These are phyloP conservation scores for Melaleuca quinquenervia DNA, from an alignment of 345 rosid species.

Conservation along the genomic window DNA sequence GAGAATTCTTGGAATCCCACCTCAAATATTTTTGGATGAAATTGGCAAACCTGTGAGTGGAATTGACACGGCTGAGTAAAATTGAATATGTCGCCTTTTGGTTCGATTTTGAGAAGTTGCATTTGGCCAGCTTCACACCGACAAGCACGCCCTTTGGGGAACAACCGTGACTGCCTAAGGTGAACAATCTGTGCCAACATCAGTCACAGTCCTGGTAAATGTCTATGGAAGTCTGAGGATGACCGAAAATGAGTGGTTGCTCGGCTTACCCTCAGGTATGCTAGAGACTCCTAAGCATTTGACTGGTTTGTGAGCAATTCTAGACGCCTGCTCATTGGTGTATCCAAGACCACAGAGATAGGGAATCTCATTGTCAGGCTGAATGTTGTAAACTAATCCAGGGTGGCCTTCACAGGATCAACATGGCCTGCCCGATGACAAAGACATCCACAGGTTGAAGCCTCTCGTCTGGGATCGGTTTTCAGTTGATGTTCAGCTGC, in stretches of 20 bases:
- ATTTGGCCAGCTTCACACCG: neutral
- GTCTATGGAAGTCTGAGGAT: neutral
- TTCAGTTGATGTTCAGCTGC: neutral
- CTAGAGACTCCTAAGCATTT: neutral
- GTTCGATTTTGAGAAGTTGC: neutral
- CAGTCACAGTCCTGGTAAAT: neutral
- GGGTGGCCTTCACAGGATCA: neutral
- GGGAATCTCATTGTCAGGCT: neutral
- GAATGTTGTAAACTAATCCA: neutral
- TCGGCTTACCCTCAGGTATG: neutral
- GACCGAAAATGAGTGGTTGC: neutral
- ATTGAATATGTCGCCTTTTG: neutral
- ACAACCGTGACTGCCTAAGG: neutral
- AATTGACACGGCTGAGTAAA: neutral
- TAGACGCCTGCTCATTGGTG: neutral
- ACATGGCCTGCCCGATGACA: neutral
- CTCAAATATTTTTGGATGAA: neutral
- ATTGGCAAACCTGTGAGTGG: neutral
- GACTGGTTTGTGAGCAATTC: neutral
- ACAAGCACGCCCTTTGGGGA: neutral
- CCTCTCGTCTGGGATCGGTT: neutral
- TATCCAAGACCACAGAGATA: neutral
- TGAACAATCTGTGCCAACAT: neutral
- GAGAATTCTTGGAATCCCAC: neutral
- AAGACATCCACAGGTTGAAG: neutral